Conservation (phyloP, 345 rosid species). For the Cardamine resedifolia region DNA sequence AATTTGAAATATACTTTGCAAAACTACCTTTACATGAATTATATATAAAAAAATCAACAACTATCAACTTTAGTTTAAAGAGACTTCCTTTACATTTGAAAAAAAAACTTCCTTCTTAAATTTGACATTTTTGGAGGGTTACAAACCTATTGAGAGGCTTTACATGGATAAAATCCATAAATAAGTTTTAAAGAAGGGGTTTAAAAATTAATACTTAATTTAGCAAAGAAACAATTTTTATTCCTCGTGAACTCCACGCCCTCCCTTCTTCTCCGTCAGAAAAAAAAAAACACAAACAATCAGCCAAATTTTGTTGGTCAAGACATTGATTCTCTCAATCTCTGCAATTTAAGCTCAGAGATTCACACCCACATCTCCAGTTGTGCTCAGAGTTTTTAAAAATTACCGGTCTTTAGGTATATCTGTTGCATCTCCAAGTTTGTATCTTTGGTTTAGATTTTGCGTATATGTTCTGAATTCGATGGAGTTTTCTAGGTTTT, state of each 20-base stretch:
- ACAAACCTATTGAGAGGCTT: not conserved
- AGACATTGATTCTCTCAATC: constrained; percentile 16
- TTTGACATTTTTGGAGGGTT: not conserved
- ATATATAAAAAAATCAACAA: not conserved
- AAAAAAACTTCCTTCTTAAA: too few relatives aligned
- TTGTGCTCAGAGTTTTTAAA: not conserved
- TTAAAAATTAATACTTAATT: not conserved
- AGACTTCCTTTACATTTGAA: not conserved
- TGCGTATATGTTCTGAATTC: constrained; percentile 13
- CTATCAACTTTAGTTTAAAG: not conserved
- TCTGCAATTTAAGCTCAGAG: constrained; percentile 19
- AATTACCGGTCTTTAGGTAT: not conserved
- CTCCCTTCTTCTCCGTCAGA: constrained; percentile 18
- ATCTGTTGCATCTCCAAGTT: constrained; percentile 13
- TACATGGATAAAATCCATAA: not conserved
- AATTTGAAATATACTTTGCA: not conserved
- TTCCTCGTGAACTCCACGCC: constrained; percentile 35
- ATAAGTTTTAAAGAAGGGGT: not conserved
- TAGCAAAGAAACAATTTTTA: constrained; percentile 13
- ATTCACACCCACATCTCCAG: constrained; percentile 3
- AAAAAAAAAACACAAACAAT: constrained; percentile 15
- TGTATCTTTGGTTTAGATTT: not conserved
- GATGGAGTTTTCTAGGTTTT: constrained; percentile 11
- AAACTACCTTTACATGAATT: not conserved
- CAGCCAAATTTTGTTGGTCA: constrained; percentile 8